Evolutionary conservation across 352 stramenopile species (phyloP), one percentile per base, ranked within the genome.

Genomic region (Phytophthora ramorum): DNA sequence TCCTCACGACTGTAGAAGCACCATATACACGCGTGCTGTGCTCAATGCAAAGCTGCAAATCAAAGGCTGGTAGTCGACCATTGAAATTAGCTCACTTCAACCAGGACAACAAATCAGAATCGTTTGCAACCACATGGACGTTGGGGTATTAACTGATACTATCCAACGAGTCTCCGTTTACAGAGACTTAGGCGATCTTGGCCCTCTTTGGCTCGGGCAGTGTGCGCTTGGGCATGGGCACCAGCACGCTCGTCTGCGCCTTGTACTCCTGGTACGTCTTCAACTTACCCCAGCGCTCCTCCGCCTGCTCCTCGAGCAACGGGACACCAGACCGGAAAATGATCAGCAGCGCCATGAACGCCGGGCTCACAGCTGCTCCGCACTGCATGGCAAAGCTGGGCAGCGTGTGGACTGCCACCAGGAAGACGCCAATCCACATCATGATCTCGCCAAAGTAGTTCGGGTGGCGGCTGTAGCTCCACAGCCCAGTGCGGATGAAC

Each of bases 391-490:
- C 62, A 19, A 70, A 58, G n/a, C 67, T 79, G 7, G 74, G 73
- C 32, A 92, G 61, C 40, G 75, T 73, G 59, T 79, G 78, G 28
- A 83, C 75, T 0, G 59, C 60, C 38, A 75, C 57, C 30, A 81
- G 24, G 66, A 87, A 91, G 43, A 89, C 64, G n/a, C 78, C 81
- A 50, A 88, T 43, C 92, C 92, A 98, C 73, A 97, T 92, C 22
- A 90, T 53, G 49, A 98, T 93, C 79, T 98, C 93, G 20, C 90
- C 92, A 28, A 94, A 85, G 75, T 98, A 98, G 69, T 98, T 98
- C 3, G 93, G 93, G 83, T 98, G 93, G 22, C 92, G 85, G 61
- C 78, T 95, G 60, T 93, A 96, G 49, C 67, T 59, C 91, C 91
- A 97, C 3, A 97, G 72, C 0, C 91, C 90, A 1, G 60, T 69